These are phyloP conservation scores for Pontederia crassipes DNA, from an alignment of 176 grass and related monocot species.

Conservation along the genomic window DNA sequence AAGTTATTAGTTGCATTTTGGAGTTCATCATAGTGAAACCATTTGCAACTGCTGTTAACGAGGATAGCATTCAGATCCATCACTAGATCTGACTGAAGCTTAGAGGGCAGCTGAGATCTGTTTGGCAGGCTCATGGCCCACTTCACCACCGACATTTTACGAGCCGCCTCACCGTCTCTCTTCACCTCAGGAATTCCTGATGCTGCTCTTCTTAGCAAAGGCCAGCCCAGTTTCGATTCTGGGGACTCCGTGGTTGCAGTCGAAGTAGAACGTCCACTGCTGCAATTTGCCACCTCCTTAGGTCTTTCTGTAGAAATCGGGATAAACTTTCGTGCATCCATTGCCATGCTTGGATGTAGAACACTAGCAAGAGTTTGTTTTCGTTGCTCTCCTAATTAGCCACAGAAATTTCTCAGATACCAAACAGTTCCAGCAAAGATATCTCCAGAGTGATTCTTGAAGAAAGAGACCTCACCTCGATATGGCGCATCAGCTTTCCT, in stretches of 20 bases:
- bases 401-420: neutral
- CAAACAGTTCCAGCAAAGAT: too few relatives aligned
- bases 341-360: constrained; percentile 70
- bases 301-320: constrained; percentile 8
- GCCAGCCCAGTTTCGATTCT: constrained; percentile 74
- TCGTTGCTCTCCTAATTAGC: neutral
- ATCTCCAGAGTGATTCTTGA: neutral
- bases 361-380: constrained; percentile 46
- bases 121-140: constrained; percentile 95
- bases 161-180: constrained; percentile 22
- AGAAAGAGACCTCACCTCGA: constrained; percentile 30
- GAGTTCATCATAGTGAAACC: constrained; percentile 87
- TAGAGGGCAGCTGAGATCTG: constrained; percentile 25
- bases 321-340: constrained; percentile 69
- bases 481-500: constrained; percentile 37
- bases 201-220: constrained; percentile 38
- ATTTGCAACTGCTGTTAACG: constrained; percentile 40
- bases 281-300: neutral
- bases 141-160: constrained; percentile 84
- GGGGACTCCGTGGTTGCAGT: constrained; percentile 17
- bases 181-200: neutral
- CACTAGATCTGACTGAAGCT: constrained; percentile 26
- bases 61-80: constrained; percentile 46
- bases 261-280: neutral
- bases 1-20: constrained; percentile 67